Conservation (phyloP, 495 filamentous ascomycete species). For the Trypethelium eluteriae region DNA sequence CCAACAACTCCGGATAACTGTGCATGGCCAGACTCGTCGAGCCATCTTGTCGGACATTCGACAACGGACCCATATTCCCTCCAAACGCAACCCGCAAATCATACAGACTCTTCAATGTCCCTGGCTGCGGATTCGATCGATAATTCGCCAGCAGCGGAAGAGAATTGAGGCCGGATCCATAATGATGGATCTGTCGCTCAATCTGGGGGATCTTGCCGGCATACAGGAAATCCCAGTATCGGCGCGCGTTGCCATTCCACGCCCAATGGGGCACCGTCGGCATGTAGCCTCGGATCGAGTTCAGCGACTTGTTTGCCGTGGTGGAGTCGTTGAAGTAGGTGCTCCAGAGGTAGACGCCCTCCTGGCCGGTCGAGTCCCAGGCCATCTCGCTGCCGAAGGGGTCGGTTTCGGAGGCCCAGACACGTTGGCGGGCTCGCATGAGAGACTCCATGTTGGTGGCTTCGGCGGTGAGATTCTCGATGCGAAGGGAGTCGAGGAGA, state of each 20-base stretch:
- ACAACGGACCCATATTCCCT: conserved; percentile 42
- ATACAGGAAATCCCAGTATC: conserved; percentile 48
- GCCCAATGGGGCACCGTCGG: conserved; percentile 49
- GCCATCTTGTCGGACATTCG: conserved; percentile 45
- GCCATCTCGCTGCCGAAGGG: conserved; percentile 51
- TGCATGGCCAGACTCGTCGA: conserved; percentile 47
- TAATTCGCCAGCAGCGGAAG: conserved; percentile 44
- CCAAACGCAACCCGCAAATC: conserved; percentile 44
- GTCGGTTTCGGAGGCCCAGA: conserved; percentile 39
- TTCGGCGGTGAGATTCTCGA: conserved; percentile 37
- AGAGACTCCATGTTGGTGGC: conserved; percentile 33
- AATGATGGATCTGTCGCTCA: conserved; percentile 51
- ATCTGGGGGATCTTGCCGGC: conserved; percentile 45
- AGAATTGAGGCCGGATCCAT: conserved; percentile 48
- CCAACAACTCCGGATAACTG: conserved; percentile 44
- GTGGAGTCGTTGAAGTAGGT: conserved; percentile 41
- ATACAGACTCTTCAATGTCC: conserved; percentile 11
- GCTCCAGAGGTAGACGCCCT: conserved; percentile 49
- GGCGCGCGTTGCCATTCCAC: conserved; percentile 47
- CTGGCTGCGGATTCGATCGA: conserved; percentile 30
- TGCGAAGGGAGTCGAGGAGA: conserved; percentile 40
- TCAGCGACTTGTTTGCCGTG: conserved; percentile 41
- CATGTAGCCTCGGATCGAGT: conserved; percentile 45
- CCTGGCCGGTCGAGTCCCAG: conserved; percentile 51
- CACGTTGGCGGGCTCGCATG: conserved; percentile 39